Evolutionary conservation across 768 basidiomycete species (phyloP).

Genomic region (Obba rivulosa): DNA sequence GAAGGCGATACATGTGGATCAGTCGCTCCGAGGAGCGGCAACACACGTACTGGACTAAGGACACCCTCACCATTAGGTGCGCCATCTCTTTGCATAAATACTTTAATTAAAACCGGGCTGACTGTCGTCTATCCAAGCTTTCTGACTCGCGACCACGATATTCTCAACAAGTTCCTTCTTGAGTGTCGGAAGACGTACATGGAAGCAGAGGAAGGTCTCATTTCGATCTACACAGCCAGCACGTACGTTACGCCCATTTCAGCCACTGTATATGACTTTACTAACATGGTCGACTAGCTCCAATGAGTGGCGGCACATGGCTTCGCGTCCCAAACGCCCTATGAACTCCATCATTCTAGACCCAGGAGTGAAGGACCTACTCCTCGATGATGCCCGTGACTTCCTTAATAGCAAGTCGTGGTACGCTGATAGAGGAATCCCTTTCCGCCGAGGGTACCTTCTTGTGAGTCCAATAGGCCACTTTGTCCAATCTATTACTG

Average conservation of each 20-base stretch:
- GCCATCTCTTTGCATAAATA: conserved; percentile 8
- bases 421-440: conserved; percentile 75
- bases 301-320: conserved; percentile 49
- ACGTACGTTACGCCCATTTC: conserved; percentile 20
- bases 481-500: conserved; percentile 1
- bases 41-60: conserved; percentile 30
- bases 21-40: conserved; percentile 31
- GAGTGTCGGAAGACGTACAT: conserved; percentile 50
- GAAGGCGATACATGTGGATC: conserved; percentile 25
- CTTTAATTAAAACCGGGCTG: not conserved
- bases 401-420: conserved; percentile 65
- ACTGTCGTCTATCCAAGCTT: conserved; percentile 36
- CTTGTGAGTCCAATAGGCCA: conserved; percentile 31
- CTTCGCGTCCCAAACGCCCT: conserved; percentile 59
- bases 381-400: conserved; percentile 65
- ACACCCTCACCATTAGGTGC: conserved; percentile 40
- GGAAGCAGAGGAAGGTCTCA: conserved; percentile 44
- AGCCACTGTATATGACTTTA: not conserved
- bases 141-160: conserved; percentile 36
- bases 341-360: conserved; percentile 66
- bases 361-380: conserved; percentile 56
- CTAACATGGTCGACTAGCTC: conserved; percentile 3
- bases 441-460: conserved; percentile 78
- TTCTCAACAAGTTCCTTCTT: conserved; percentile 48
- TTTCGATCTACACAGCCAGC: conserved; percentile 50